Percentiles rank a stretch among this genome's conserved stretches.
Conservation (phyloP, 2,329 filamentous ascomycete genomes). For the Aspergillus pseudonomiae region DNA sequence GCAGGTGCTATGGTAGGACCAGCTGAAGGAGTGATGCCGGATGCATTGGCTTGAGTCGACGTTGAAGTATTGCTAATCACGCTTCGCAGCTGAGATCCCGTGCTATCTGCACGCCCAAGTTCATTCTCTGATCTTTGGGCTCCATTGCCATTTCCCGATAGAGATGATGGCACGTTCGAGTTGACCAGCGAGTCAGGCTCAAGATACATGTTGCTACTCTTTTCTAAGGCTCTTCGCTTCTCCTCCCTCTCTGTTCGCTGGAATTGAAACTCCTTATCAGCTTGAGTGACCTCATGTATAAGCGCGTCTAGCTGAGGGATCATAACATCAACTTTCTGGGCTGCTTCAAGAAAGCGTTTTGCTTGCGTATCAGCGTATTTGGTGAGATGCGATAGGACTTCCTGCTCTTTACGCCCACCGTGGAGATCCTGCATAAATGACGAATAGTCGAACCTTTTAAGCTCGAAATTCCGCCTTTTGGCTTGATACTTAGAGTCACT, state of each 20-base stretch:
- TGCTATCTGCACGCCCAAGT: slow-evolving; percentile 73
- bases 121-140: slow-evolving; percentile 67
- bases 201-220: slow-evolving; percentile 73
- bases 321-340: slow-evolving; percentile 84
- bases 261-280: slow-evolving; percentile 95
- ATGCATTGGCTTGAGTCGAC: slow-evolving; percentile 39
- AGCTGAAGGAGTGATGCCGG: slow-evolving; percentile 19
- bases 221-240: slow-evolving; percentile 86
- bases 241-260: slow-evolving; percentile 94
- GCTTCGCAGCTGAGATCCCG: slow-evolving; percentile 66
- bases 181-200: slow-evolving; percentile 66
- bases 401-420: slow-evolving; percentile 96
- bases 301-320: slow-evolving; percentile 89
- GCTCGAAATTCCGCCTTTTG: slow-evolving; percentile 91
- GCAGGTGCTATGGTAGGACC: slow-evolving; percentile 26
- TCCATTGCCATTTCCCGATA: slow-evolving; percentile 48
- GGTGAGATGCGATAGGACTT: slow-evolving; percentile 90
- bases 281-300: slow-evolving; percentile 83
- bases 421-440: slow-evolving; percentile 99
- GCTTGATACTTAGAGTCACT: slow-evolving; percentile 95
- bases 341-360: slow-evolving; percentile 75
- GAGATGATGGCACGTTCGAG: slow-evolving; percentile 36
- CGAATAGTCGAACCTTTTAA: slow-evolving; percentile 98
- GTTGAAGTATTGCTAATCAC: slow-evolving; percentile 51
- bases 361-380: slow-evolving; percentile 92